Conservation (phyloP, 225 moss, liverwort and hornwort genomes). For the Thuidium tamariscinum region DNA sequence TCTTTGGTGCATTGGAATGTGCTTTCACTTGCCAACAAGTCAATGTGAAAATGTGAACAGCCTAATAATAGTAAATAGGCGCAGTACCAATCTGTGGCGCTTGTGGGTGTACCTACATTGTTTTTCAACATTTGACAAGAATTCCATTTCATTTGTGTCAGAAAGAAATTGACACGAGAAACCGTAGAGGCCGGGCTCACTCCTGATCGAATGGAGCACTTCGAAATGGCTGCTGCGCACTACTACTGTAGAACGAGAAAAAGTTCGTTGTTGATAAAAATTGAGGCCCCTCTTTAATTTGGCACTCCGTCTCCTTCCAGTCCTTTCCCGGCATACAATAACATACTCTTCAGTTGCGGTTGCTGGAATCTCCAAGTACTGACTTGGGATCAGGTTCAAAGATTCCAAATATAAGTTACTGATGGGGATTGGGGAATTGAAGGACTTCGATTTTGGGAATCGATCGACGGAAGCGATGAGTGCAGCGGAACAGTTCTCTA, state of each 20-base stretch:
- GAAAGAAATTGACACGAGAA: too few species aligned
- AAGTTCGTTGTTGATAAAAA: neutral
- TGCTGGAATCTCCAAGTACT: neutral
- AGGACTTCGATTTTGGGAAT: neutral
- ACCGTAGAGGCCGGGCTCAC: too few species aligned
- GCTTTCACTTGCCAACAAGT: too few species aligned
- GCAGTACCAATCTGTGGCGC: too few species aligned
- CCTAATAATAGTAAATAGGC: too few species aligned
- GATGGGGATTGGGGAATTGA: too few species aligned
- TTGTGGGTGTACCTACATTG: too few species aligned
- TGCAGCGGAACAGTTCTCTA: neutral
- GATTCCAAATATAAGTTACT: neutral
- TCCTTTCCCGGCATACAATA: neutral
- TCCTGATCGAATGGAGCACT: neutral
- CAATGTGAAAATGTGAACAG: too few species aligned
- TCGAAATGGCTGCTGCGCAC: neutral
- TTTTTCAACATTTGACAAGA: too few species aligned
- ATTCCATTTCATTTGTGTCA: too few species aligned
- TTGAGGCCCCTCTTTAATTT: neutral
- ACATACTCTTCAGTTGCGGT: neutral
- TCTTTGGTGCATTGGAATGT: too few species aligned
- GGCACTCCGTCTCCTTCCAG: neutral
- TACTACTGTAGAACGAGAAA: neutral
- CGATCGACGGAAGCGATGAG: neutral
- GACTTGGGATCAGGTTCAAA: neutral